Base-by-base conservation (phyloP, 2,329 filamentous ascomycete genomes). In the Exophiala sp. region DNA sequence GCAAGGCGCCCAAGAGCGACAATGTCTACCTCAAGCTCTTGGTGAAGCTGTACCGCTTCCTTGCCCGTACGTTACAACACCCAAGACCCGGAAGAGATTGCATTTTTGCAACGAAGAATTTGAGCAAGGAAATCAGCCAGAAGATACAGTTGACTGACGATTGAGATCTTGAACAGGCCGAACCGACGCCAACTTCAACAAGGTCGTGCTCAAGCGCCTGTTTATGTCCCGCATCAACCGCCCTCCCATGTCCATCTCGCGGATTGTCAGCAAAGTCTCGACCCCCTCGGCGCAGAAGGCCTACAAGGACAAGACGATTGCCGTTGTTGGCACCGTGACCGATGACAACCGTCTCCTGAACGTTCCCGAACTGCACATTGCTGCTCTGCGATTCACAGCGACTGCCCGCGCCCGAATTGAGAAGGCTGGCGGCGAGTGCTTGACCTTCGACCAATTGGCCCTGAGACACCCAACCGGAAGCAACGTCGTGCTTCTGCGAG, bases 221-320 rank as follows among this genome's bases (percentile, higher is more conserved):
- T 95, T 95, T 72, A 95, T 93, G 88, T 95, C 89, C 73, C 88
- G 90, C 76, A 95, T 94, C 78, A 97, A 97, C 86, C 86, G 90
- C 65, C 88, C 88, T 57, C 89, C 93, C 60, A 84, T 98, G 68
- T 96, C 90, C 56, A 80, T 98, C 68, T 96, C 90, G 63, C 87
- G 91, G 73, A 88, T 97, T 68, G 84, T 78, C 60, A 73, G 76
- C 70, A 86, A 86, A 74, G 62, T 65, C 29, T 59, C 62, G 27
- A 64, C 62, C 58, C 60, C 63, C 50, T 57, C 72, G 51, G 73
- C 80, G 66, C 75, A 73, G 68, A 80, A 84, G 66, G 76, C 68
- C 7, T 69, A 73, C 60, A 69, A 71, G 59, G 71, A 68, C 61
- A 88, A 95, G 81, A 97, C 88, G 65, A 79, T 97, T 63, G 93